Conservation (phyloP, 192 early-diverging fungal genomes). For the Phlyctochytrium bullatum region DNA sequence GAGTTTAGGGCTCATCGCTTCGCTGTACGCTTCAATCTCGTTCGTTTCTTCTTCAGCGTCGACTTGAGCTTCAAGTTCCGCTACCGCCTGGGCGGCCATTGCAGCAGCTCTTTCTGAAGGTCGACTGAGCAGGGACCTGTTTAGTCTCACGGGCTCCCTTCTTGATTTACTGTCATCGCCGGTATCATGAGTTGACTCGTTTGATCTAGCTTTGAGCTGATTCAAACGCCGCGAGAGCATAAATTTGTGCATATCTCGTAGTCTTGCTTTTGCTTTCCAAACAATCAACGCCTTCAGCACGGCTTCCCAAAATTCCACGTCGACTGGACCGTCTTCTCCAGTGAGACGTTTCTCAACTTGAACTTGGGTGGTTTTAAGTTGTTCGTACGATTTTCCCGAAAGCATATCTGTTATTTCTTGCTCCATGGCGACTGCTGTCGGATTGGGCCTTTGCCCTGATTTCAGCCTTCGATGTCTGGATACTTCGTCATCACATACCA, state of each 20-base stretch:
- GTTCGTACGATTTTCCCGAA: conserved; percentile 66
- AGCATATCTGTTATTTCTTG: conserved; percentile 71
- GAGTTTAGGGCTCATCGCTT: conserved; percentile 62
- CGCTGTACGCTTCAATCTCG: conserved; percentile 46
- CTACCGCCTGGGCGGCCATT: conserved; percentile 34
- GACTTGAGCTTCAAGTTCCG: conserved; percentile 48
- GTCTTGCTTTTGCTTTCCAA: conserved; percentile 77
- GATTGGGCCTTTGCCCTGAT: background rate
- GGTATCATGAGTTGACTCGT: conserved; percentile 55
- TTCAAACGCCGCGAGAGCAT: conserved; percentile 72
- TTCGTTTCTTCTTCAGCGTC: conserved; percentile 49
- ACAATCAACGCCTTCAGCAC: conserved; percentile 72
- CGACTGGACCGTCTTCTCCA: conserved; percentile 63
- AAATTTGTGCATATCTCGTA: conserved; percentile 76
- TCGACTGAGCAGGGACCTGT: no score
- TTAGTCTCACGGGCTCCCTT: conserved; percentile 43
- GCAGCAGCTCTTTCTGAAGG: conserved; percentile 1
- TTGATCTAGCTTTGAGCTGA: conserved; percentile 62
- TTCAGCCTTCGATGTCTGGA: conserved; percentile 23
- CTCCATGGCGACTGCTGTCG: conserved; percentile 15
- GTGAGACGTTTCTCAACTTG: conserved; percentile 75
- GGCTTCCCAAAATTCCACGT: conserved; percentile 95
- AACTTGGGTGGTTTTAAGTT: conserved; percentile 68
- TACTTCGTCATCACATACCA: conserved; percentile 74
- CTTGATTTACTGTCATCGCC: conserved; percentile 49